A percentile compares a stretch with the other conserved stretches of the same genome.
phyloP scores from a whole-genome alignment of 2,329 filamentous ascomycete species.

The Epicoccum sorghinum region DNA sequence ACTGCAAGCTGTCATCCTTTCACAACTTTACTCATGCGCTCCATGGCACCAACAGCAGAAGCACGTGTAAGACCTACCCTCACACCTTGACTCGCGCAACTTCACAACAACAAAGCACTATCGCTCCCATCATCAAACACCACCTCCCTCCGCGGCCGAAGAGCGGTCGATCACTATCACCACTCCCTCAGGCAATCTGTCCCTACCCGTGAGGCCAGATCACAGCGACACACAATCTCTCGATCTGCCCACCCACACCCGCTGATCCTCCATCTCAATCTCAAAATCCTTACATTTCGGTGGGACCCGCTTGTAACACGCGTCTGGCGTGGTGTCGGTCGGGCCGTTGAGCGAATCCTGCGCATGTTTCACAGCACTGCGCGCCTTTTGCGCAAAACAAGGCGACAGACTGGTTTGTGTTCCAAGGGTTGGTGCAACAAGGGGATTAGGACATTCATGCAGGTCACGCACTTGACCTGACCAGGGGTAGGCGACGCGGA shows the following conservation, averaged over 20 bases:
- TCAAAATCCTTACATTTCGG: conserved; percentile 1
- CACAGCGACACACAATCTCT: not conserved
- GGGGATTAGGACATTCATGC: not conserved
- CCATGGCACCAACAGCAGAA: too few species aligned
- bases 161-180: too few species aligned
- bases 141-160: conserved; percentile 1
- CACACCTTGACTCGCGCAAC: too few species aligned
- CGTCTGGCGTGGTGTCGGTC: conserved; percentile 12
- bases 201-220: not conserved
- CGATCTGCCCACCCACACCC: not conserved
- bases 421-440: conserved; percentile 5
- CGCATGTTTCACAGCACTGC: too few species aligned
- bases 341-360: conserved; percentile 6
- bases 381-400: not conserved
- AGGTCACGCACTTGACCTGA: too few species aligned
- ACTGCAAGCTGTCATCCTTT: too few species aligned
- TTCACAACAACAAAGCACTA: too few species aligned
- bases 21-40: too few species aligned
- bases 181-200: not conserved
- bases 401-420: not conserved
- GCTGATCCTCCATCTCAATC: too few species aligned
- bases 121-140: too few species aligned
- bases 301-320: conserved; percentile 15
- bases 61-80: too few species aligned
- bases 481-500: too few species aligned